A percentile compares a stretch with the other conserved stretches of the same genome.
phyloP scores from a whole-genome alignment of 75 land plant species.

The Azolla pinnata region DNA sequence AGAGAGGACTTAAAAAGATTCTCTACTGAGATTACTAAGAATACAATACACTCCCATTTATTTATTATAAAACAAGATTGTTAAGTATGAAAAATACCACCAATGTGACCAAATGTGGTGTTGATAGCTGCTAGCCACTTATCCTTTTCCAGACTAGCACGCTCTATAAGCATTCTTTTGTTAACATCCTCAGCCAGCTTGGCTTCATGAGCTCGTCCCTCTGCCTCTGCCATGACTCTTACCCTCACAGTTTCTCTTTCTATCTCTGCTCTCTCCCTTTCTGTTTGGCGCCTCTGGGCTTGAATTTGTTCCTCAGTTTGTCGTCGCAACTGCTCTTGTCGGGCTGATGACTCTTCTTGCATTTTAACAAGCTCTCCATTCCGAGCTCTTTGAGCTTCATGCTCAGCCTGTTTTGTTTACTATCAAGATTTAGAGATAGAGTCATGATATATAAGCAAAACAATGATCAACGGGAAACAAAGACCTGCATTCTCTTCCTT shows the following conservation, averaged over 20 bases:
- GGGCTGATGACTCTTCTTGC: constrained; percentile 84
- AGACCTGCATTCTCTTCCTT: constrained; percentile 95
- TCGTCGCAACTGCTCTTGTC: constrained; percentile 65
- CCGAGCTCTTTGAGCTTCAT: constrained; percentile 68
- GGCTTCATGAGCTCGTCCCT: constrained; percentile 84
- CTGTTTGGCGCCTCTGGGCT: constrained; percentile 68
- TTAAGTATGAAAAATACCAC: constrained; percentile 51
- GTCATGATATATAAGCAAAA: background rate
- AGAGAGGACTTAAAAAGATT: no score
- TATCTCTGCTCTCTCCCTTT: constrained; percentile 63
- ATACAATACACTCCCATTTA: no score
- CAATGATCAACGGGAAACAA: no score
- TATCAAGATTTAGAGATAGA: background rate
- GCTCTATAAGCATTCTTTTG: constrained; percentile 58
- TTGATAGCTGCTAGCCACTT: constrained; percentile 90
- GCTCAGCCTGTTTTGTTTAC: constrained; percentile 53
- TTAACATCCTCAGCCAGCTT: constrained; percentile 77
- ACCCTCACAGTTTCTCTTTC: constrained; percentile 84
- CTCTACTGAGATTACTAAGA: no score
- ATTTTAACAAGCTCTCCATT: constrained; percentile 75
- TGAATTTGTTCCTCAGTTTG: constrained; percentile 85
- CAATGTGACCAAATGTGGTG: constrained; percentile 71
- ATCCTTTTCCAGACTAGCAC: constrained; percentile 72
- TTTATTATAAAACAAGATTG: no score
- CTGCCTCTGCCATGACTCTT: constrained; percentile 82